phyloP scores from a whole-genome alignment of 2,329 filamentous ascomycete species.

The Rasamsonia emersonii region DNA sequence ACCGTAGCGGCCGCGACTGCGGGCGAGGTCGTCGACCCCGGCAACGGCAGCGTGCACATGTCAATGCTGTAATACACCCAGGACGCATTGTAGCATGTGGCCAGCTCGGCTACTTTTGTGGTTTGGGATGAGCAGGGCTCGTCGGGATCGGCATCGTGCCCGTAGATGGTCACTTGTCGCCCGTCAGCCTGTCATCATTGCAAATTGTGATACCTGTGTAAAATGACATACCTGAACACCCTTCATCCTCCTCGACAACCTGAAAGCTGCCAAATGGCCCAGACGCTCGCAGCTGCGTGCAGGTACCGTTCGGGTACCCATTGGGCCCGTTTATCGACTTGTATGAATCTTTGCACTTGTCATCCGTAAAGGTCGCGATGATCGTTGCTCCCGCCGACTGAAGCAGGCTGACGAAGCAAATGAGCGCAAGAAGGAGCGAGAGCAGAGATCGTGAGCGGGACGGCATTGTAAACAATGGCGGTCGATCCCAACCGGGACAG shows the following conservation, averaged over 20 bases:
- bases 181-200: no score
- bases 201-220: no score
- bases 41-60: not conserved
- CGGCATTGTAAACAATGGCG: no score
- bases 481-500: no score
- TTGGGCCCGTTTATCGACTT: conserved; percentile 1
- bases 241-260: conserved; percentile 1
- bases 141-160: not conserved
- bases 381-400: not conserved
- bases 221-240: conserved; percentile 1
- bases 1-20: not conserved
- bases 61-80: conserved; percentile 5
- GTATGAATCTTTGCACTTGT: conserved; percentile 2
- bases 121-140: not conserved
- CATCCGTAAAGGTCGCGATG: conserved; percentile 3
- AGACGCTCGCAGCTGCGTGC: not conserved
- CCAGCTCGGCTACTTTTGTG: not conserved
- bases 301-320: conserved; percentile 2
- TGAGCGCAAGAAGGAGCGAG: not conserved
- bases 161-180: conserved; percentile 5
- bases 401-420: not conserved
- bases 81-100: conserved; percentile 2
- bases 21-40: not conserved
- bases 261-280: conserved; percentile 4
- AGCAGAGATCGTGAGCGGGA: not conserved